Evolutionary conservation across 768 basidiomycete genomes (phyloP), one percentile per base, ranked within the genome.

Genomic region (Auricularia heimuer): DNA sequence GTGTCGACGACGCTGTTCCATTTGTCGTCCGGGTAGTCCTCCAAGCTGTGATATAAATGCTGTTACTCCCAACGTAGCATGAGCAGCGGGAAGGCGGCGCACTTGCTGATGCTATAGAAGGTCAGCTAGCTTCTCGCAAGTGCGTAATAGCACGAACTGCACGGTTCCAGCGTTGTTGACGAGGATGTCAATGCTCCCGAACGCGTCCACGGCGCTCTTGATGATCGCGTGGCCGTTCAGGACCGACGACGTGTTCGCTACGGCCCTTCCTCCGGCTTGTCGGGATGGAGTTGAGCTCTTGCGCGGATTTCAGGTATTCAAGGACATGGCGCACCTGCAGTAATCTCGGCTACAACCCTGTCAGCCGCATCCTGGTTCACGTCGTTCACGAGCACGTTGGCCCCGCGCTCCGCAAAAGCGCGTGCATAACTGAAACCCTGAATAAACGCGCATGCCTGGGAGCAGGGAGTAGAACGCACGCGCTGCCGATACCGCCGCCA

Each of bases 81-180:
- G 7, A 12, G 51, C 51, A 35, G 60, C 39, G 10, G n/a, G 36
- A 39, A 29, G 35, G 33, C 37, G 29, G 29, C 62, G 58, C 12
- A 42, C 39, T 42, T 42, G 39, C 39, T 42, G 12, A 42, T 42
- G 39, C 39, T 42, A 42, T 42, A 14, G 39, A 42, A 7, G 39
- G 39, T 42, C 39, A 42, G 39, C 39, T 1, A 14, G 39, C 12
- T 14, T 7, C 8, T 7, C 12, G 29, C 8, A n/a, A 21, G 44
- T n/a, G 6, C 64, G 24, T 29, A 8, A 7, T 2, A n/a, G 21
- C 14, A 51, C 54, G 72, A 89, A 91, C 61, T 90, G 81, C 64
- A 94, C 75, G 65, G 96, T 92, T 37, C 94, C 94, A 62, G 94
- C 94, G 79, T 97, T 98, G 79, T 98, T 98, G 70, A 98, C 88